These are phyloP conservation scores for Coniosporium apollinis DNA, from an alignment of 495 filamentous ascomycete genomes.

Conservation along the genomic window DNA sequence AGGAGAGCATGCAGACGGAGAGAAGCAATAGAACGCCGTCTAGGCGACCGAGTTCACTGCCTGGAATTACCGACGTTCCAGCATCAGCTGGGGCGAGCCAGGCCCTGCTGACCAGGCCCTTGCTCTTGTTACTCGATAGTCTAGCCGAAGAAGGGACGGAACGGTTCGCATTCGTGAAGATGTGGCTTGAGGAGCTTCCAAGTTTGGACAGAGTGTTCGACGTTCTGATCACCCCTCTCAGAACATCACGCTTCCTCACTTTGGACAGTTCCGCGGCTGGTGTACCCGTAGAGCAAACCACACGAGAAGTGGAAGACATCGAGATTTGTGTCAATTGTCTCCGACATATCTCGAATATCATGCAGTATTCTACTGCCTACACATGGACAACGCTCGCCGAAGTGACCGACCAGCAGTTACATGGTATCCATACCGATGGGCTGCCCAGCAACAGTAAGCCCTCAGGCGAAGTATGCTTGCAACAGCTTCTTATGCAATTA, in stretches of 20 bases:
- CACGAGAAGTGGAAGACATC: too few species aligned
- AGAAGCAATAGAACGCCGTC: conserved; percentile 4
- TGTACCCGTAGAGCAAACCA: too few species aligned
- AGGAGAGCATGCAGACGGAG: conserved; percentile 11
- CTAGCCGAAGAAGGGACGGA: conserved; percentile 57
- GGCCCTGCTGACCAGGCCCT: conserved; percentile 61
- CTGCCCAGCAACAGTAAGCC: too few species aligned
- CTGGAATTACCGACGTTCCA: conserved; percentile 17
- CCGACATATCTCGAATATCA: neutral
- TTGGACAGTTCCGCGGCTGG: too few species aligned
- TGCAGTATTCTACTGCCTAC: neutral
- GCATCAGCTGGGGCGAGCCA: conserved; percentile 30
- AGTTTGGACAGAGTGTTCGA: conserved; percentile 38
- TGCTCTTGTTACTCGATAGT: conserved; percentile 70
- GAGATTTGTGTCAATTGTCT: neutral
- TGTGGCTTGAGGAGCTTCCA: conserved; percentile 65
- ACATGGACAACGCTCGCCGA: neutral
- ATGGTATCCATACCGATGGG: too few species aligned
- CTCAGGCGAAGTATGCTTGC: conserved; percentile 34
- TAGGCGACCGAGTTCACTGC: conserved; percentile 10
- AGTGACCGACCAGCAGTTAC: neutral
- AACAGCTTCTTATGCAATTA: conserved; percentile 44
- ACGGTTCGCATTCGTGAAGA: conserved; percentile 54
- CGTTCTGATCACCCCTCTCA: conserved; percentile 4
- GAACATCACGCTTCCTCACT: too few species aligned